Base-by-base conservation (phyloP, 371 early-diverging fungal species). In the Syncephalastrum sp. region DNA sequence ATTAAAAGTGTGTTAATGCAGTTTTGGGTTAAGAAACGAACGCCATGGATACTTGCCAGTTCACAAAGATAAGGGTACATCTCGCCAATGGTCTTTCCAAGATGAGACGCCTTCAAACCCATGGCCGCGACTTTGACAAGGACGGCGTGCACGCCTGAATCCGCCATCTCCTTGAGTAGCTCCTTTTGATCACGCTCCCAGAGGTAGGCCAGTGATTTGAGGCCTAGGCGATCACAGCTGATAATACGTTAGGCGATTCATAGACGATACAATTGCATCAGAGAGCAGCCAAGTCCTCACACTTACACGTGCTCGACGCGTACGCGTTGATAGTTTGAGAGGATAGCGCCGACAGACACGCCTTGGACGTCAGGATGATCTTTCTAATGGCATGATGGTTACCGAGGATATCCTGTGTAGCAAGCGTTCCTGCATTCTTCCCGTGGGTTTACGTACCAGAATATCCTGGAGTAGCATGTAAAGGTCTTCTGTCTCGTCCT, bases 401-500 rank as follows among this genome's bases (percentile, higher is more conserved):
- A 29, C 0, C 25, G 21, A 21, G 21, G 0, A 2, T 21, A 21
- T 21, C 21, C 21, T 21, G 21, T 21, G 21, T 21, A 21, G 1
- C 21, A 0, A 1, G 21, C 2, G 1, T 21, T 21, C 1, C 21
- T 21, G 21, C 21, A 21, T 21, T 21, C 21, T 21, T 21, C 21
- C 21, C 21, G 21, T 21, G 21, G 21, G 1, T 21, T 21, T 2
- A 21, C 54, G 44, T 68, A 84, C 86, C 79, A 87, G 76, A 21
- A 93, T 87, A 16, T 84, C 73, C 25, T 65, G 49, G 3, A 99
- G 68, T 21, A 98, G 76, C 14, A 59, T 56, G 67, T 81, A 94
- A 43, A 99, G 82, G 73, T 99, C 99, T 70, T 99, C 99, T 4
- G 99, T 97, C 71, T 99, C 99, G 72, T 99, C 97, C 44, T 77